Percentiles rank a stretch among this genome's conserved stretches.
Evolutionary conservation across 2,329 filamentous ascomycete species (phyloP).

Genomic region (Dothidotthia symphoricarpi): DNA sequence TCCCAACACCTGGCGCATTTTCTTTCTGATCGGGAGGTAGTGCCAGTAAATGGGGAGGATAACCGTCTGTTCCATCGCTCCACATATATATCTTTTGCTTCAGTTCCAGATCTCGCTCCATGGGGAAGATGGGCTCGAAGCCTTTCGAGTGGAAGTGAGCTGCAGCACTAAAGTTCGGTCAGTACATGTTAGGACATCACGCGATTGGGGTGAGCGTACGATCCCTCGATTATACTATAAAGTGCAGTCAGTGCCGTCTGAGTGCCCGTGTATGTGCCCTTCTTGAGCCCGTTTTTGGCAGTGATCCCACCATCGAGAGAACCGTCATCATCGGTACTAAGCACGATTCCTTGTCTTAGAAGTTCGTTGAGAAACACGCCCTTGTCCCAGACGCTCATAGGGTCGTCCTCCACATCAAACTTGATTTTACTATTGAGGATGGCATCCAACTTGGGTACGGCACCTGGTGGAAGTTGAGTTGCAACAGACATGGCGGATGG

Average conservation of each 20-base stretch:
- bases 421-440: slow-evolving; percentile 2
- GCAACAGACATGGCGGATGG: slow-evolving; percentile 4
- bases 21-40: slow-evolving; percentile 2
- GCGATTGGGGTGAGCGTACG: background rate
- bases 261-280: slow-evolving; percentile 9
- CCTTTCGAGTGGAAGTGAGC: slow-evolving; percentile 6
- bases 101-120: slow-evolving; percentile 3
- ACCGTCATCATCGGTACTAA: slow-evolving; percentile 1
- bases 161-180: background rate
- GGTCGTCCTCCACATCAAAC: slow-evolving; percentile 6
- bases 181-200: background rate
- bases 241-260: slow-evolving; percentile 6
- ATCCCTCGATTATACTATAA: slow-evolving; percentile 8
- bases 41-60: slow-evolving; percentile 4
- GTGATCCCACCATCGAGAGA: slow-evolving; percentile 1
- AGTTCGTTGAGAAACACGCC: slow-evolving; percentile 8
- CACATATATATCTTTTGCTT: slow-evolving; percentile 4
- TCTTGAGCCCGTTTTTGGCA: background rate
- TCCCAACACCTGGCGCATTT: slow-evolving; percentile 1
- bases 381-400: slow-evolving; percentile 8
- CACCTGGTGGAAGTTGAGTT: background rate
- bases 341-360: slow-evolving; percentile 5
- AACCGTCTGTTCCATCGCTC: slow-evolving; percentile 3
- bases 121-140: slow-evolving; percentile 9
- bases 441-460: slow-evolving; percentile 1